Evolutionary conservation across 2,329 filamentous ascomycete genomes (phyloP).

Genomic region (Gaeumannomyces sp.): DNA sequence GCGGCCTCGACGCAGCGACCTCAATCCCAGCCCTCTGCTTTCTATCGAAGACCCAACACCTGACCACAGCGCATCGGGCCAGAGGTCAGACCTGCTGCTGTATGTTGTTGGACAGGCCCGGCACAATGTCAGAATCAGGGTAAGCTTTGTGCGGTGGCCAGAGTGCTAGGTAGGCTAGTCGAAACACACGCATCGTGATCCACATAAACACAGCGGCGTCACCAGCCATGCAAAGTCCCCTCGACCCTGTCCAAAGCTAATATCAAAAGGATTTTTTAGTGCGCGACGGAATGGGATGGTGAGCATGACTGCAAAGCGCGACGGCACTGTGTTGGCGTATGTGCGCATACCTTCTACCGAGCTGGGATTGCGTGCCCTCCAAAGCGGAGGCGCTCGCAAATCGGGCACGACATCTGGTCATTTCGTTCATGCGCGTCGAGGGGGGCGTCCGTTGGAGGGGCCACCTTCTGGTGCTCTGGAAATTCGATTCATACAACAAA

Average conservation of each 20-base stretch:
- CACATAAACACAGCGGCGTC: background rate
- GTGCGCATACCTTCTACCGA: too few species aligned
- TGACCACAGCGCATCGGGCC: background rate
- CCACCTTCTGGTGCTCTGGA: background rate
- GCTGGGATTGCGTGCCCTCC: background rate
- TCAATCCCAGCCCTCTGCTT: too few species aligned
- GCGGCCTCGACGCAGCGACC: background rate
- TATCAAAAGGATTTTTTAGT: background rate
- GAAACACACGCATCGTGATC: background rate
- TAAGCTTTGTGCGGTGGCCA: too few species aligned
- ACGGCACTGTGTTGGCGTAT: background rate
- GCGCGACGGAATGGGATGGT: background rate
- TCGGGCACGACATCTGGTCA: background rate
- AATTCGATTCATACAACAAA: background rate
- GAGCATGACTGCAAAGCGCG: background rate
- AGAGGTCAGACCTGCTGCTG: background rate
- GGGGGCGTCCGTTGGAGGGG: background rate
- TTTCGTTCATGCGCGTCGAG: background rate
- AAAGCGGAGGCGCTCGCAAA: background rate
- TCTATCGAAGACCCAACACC: too few species aligned
- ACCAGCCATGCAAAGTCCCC: background rate
- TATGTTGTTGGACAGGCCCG: background rate
- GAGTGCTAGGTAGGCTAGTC: background rate
- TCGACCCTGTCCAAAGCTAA: background rate
- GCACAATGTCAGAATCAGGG: background rate